Percentiles rank a stretch among this genome's conserved stretches.
phyloP scores from a whole-genome alignment of 345 rosid species.

The Corchorus capsularis region DNA sequence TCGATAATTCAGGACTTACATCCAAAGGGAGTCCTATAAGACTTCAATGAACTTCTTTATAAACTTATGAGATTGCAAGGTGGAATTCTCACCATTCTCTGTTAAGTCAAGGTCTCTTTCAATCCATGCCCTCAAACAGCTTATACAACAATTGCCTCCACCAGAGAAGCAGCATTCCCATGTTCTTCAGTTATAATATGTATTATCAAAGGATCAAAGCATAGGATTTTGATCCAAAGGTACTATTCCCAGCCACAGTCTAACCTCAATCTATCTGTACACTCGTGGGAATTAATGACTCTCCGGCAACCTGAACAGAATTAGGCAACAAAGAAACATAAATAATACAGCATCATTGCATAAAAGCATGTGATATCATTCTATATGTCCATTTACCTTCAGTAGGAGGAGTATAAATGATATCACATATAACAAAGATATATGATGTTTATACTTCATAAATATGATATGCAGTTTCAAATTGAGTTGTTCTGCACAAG shows the following conservation, averaged over 20 bases:
- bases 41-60: neutral
- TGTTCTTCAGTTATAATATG: conserved; percentile 12
- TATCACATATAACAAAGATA: neutral
- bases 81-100: conserved; percentile 16
- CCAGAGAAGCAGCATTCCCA: conserved; percentile 4
- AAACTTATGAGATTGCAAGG: neutral
- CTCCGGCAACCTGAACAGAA: conserved; percentile 77
- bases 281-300: conserved; percentile 52
- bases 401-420: neutral
- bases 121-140: conserved; percentile 10
- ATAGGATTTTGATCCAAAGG: neutral
- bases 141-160: conserved; percentile 1
- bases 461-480: neutral
- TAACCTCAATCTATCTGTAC: neutral
- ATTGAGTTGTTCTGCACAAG: neutral
- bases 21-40: neutral
- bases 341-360: neutral
- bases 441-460: neutral
- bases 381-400: neutral
- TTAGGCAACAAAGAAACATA: conserved; percentile 16
- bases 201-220: conserved; percentile 8
- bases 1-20: neutral
- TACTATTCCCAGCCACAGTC: neutral
- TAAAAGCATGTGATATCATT: neutral
- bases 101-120: neutral